These are phyloP conservation scores for Acrocalymma vagum DNA, from an alignment of 2,329 filamentous ascomycete species.

Conservation along the genomic window DNA sequence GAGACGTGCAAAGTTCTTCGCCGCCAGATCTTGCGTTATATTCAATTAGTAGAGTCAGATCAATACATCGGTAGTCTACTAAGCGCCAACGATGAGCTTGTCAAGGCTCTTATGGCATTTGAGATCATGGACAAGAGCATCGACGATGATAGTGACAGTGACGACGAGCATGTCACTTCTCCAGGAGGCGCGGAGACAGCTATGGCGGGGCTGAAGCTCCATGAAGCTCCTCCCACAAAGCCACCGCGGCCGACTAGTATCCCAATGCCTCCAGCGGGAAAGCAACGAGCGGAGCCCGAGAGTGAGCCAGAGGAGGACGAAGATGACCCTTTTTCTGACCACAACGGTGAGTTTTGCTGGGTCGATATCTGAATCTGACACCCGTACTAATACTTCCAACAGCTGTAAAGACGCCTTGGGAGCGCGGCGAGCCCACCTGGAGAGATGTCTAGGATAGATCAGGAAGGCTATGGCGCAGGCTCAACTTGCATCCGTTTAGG, in stretches of 20 bases:
- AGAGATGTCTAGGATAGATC: slow-evolving; percentile 53
- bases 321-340: slow-evolving; percentile 88
- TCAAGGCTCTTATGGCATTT: slow-evolving; percentile 90
- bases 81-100: slow-evolving; percentile 95
- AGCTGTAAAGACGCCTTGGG: slow-evolving; percentile 64
- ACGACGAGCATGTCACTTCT: slow-evolving; percentile 51
- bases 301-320: slow-evolving; percentile 67
- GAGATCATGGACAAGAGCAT: slow-evolving; percentile 91
- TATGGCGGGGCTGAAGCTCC: slow-evolving; percentile 55
- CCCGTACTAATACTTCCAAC: slow-evolving; percentile 15
- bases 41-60: slow-evolving; percentile 87
- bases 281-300: slow-evolving; percentile 60
- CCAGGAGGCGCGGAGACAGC: slow-evolving; percentile 48
- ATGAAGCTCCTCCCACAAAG: slow-evolving; percentile 56
- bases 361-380: accelerated
- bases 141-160: slow-evolving; percentile 74
- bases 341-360: slow-evolving; percentile 65
- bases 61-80: slow-evolving; percentile 91
- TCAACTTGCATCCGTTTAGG: too few species aligned
- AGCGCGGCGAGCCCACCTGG: slow-evolving; percentile 44
- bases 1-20: slow-evolving; percentile 87
- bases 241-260: slow-evolving; percentile 57
- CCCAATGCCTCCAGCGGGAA: slow-evolving; percentile 43
- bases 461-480: too few species aligned
- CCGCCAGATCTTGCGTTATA: slow-evolving; percentile 87